Evolutionary conservation across 2,329 filamentous ascomycete species (phyloP), one percentile per base, ranked within the genome.

Genomic region (Talaromyces sp.): DNA sequence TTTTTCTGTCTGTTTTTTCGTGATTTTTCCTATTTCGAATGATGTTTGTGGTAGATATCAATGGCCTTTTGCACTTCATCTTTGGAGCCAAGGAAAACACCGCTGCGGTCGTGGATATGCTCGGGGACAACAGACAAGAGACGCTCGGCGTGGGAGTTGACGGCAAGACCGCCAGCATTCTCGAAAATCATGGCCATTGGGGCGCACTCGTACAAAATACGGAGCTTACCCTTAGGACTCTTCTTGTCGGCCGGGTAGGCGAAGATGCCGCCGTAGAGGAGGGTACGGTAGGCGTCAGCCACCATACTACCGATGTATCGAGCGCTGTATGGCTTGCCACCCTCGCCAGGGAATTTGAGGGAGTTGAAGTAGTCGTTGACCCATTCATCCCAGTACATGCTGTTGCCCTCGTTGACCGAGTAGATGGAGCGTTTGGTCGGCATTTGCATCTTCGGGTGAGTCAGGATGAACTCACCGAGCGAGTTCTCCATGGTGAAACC

Each of bases 161-260:
- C 82, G 18, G 95, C 95, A 78, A 96, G 88, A 64, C 95, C 95
- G 69, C 95, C 95, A 70, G 95, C 95, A 79, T 99, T 97, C 80
- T 99, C 95, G 77, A 99, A 98, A 6, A 99, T 86, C 89, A 98
- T 90, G 28, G 95, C 95, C 95, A 99, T 99, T 44, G 95, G 95
- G 14, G 95, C 95, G 75, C 95, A 99, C 82, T 99, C 95, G 79
- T 99, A 99, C 70, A 99, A 77, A 68, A 99, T 99, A 67, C 95
- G 86, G 68, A 99, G 85, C 83, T 99, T 99, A 69, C 95, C 95
- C 87, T 98, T 99, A 66, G 93, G 92, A 73, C 90, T 96, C 88
- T 99, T 98, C 83, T 93, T 96, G 75, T 99, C 95, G 14, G 94
- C 91, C 0, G 95, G 95, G 75, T 99, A 99, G 52, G 95, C 95